Evolutionary conservation across 176 grass and related monocot genomes (phyloP).

Genomic region (Oryza australiensis): DNA sequence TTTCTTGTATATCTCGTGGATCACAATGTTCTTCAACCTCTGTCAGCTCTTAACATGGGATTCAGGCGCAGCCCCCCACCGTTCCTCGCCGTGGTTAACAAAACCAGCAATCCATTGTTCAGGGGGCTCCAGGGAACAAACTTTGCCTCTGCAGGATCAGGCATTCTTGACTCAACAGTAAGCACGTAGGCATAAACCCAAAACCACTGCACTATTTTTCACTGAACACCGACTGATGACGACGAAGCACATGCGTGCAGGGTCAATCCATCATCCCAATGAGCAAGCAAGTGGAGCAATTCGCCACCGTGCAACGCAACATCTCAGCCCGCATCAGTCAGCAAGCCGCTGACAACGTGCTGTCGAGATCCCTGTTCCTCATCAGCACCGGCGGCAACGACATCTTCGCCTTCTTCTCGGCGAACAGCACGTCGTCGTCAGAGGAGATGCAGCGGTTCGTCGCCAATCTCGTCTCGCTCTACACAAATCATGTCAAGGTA

Average conservation of each 20-base stretch:
- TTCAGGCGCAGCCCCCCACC: conserved; percentile 86
- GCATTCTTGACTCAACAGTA: conserved; percentile 84
- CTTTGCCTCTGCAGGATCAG: conserved; percentile 97
- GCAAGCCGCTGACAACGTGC: conserved; percentile 30
- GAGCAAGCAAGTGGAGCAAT: conserved; percentile 62
- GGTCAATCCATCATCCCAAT: conserved; percentile 49
- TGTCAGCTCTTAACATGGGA: conserved; percentile 68
- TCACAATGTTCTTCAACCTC: neutral
- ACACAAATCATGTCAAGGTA: conserved; percentile 55
- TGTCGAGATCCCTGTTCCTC: conserved; percentile 67
- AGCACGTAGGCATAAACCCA: neutral
- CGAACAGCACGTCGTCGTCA: conserved; percentile 44
- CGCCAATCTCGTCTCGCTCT: conserved; percentile 31
- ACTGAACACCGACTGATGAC: neutral
- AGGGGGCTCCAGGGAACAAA: conserved; percentile 64
- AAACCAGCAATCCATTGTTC: conserved; percentile 46
- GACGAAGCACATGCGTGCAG: conserved; percentile 21
- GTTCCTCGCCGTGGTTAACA: conserved; percentile 69
- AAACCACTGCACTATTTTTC: neutral
- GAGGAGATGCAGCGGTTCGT: conserved; percentile 41
- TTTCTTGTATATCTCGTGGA: neutral
- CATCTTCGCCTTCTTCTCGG: conserved; percentile 66
- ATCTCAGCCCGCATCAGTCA: conserved; percentile 44
- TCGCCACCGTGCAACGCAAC: conserved; percentile 45
- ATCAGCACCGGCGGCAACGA: conserved; percentile 82